Evolutionary conservation across 371 early-diverging fungal genomes (phyloP).

Genomic region (Synchytrium microbalum): DNA sequence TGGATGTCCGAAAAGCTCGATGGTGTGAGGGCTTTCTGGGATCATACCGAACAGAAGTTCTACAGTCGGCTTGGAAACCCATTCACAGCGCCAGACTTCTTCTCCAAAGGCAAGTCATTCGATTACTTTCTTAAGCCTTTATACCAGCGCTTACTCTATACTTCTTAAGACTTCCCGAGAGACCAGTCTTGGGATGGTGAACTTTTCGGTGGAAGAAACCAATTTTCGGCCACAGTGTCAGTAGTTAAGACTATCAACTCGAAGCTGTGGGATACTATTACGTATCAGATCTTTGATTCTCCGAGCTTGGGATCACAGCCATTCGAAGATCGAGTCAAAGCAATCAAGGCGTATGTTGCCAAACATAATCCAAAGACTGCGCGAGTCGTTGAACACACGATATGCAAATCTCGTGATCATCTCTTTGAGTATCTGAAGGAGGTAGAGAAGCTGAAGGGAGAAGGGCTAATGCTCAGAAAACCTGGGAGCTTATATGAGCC

Average conservation of each 20-base stretch:
- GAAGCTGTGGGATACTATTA: constrained; percentile 21
- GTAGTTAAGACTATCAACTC: constrained; percentile 32
- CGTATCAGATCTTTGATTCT: constrained; percentile 43
- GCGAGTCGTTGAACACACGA: constrained; percentile 30
- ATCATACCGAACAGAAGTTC: constrained; percentile 29
- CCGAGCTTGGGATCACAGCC: constrained; percentile 28
- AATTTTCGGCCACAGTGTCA: constrained; percentile 45
- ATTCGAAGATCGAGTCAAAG: constrained; percentile 36
- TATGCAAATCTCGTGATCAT: constrained; percentile 30
- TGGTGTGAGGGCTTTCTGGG: constrained; percentile 51
- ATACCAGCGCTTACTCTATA: neutral
- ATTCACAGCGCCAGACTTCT: constrained; percentile 48
- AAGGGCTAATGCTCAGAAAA: constrained; percentile 50
- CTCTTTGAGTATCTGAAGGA: constrained; percentile 30
- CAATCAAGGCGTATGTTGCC: constrained; percentile 12
- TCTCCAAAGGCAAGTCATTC: too few species aligned
- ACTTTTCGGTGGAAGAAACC: constrained; percentile 46
- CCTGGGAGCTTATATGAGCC: constrained; percentile 31
- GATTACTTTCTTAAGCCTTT: neutral
- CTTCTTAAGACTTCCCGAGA: constrained; percentile 28
- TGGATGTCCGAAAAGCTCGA: constrained; percentile 49
- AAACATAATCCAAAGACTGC: constrained; percentile 11
- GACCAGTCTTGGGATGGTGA: constrained; percentile 51
- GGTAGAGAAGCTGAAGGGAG: constrained; percentile 44
- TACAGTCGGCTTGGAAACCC: constrained; percentile 43